These are phyloP conservation scores for Stachybotrys chlorohalonatus DNA, from an alignment of 2,329 filamentous ascomycete genomes.

Conservation along the genomic window DNA sequence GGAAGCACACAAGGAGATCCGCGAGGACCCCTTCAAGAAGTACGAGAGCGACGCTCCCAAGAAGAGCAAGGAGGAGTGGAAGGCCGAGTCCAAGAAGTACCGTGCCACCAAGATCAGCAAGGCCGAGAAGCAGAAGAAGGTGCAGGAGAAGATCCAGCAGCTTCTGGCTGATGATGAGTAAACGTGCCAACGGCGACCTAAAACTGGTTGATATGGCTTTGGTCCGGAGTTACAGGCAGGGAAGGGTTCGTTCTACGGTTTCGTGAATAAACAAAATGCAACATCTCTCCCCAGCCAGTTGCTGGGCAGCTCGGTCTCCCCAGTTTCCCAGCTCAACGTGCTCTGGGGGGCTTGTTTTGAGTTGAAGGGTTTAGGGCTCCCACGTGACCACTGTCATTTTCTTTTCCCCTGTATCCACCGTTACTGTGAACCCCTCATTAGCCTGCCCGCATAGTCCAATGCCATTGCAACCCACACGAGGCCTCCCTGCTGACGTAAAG, in stretches of 20 bases:
- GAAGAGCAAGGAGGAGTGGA: slow-evolving; percentile 98
- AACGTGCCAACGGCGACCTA: slow-evolving; percentile 14
- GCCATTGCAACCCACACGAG: not conserved
- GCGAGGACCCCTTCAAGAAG: slow-evolving; percentile 98
- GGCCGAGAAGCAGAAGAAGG: slow-evolving; percentile 72
- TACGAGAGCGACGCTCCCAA: slow-evolving; percentile 62
- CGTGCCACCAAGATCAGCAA: slow-evolving; percentile 66
- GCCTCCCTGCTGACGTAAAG: not conserved
- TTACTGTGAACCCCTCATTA: no score
- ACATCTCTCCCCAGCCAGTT: slow-evolving; percentile 19
- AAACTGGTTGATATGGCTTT: slow-evolving; percentile 22
- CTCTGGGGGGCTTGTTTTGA: slow-evolving; percentile 1
- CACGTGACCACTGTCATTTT: not conserved
- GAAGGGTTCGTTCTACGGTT: slow-evolving; percentile 22
- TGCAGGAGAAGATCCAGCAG: slow-evolving; percentile 87
- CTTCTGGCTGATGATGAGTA: slow-evolving; percentile 47
- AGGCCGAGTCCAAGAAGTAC: slow-evolving; percentile 91
- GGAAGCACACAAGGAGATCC: slow-evolving; percentile 93
- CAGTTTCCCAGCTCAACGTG: slow-evolving; percentile 4
- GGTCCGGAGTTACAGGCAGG: slow-evolving; percentile 30
- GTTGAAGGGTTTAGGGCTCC: not conserved
- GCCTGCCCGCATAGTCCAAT: not conserved
- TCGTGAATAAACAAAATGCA: slow-evolving; percentile 23
- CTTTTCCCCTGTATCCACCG: no score
- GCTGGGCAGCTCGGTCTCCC: not conserved